These are phyloP conservation scores for Cryptosporidium ubiquitum DNA, from an alignment of 169 alveolate species.

Conservation along the genomic window DNA sequence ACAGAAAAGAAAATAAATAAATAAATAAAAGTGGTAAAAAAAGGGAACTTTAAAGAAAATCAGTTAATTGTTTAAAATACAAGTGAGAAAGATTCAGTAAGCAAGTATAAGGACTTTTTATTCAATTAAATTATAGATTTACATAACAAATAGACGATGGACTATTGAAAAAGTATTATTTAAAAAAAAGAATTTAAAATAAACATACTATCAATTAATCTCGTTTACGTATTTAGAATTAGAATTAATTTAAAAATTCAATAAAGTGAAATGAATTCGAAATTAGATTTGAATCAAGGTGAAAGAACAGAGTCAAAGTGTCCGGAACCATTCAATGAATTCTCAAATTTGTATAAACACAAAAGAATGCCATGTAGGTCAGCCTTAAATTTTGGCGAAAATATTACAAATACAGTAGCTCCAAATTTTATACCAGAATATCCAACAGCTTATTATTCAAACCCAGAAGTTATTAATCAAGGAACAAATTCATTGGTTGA, in stretches of 20 bases:
- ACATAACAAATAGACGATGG: background rate
- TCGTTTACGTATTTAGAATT: too few relatives aligned
- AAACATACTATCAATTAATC: background rate
- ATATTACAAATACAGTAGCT: background rate
- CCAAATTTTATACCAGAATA: conserved; percentile 54
- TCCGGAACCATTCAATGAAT: conserved; percentile 42
- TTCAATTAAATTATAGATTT: background rate
- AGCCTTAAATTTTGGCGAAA: conserved; percentile 66
- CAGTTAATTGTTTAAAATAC: too few relatives aligned
- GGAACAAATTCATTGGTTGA: conserved; percentile 57
- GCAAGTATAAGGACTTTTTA: background rate
- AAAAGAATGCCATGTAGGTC: conserved; percentile 69
- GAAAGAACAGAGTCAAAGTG: conserved; percentile 6
- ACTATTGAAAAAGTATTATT: background rate
- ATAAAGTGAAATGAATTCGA: background rate
- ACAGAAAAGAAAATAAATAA: too few relatives aligned
- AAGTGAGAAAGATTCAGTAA: background rate
- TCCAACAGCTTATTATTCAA: conserved; percentile 57
- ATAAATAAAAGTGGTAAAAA: background rate
- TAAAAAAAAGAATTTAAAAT: too few relatives aligned
- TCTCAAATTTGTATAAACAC: conserved; percentile 16
- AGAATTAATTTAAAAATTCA: background rate
- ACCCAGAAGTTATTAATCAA: conserved; percentile 28
- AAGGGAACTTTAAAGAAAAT: background rate
- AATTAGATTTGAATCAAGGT: background rate